Evolutionary conservation across 2,329 filamentous ascomycete genomes (phyloP).

Genomic region (Neopestalotiopsis clavispora): DNA sequence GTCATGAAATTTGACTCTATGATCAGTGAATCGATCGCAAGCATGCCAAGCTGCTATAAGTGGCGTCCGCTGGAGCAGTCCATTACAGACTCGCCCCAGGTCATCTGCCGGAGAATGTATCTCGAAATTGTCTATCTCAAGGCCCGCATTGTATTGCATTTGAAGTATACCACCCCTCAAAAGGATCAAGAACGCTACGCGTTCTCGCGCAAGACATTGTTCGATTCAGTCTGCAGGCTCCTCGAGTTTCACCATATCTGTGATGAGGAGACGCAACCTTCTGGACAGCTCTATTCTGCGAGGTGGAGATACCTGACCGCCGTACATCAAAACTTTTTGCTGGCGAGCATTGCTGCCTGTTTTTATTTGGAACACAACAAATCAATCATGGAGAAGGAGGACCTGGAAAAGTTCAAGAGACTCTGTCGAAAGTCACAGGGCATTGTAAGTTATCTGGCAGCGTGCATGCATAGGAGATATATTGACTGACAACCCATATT

Average conservation of each 20-base stretch:
- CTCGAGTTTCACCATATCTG: conserved; percentile 54
- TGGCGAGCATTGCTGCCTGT: conserved; percentile 53
- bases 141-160: conserved; percentile 56
- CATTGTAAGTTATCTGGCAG: not conserved
- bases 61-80: conserved; percentile 33
- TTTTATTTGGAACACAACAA: conserved; percentile 42
- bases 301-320: conserved; percentile 52
- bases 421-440: conserved; percentile 13
- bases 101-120: conserved; percentile 57
- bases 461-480: not conserved
- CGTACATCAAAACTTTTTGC: conserved; percentile 50
- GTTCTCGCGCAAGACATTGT: conserved; percentile 49
- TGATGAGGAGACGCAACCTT: conserved; percentile 49
- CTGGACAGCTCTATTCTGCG: conserved; percentile 46
- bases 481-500: not conserved
- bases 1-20: conserved; percentile 28
- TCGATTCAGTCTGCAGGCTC: conserved; percentile 52
- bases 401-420: conserved; percentile 14
- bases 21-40: conserved; percentile 21
- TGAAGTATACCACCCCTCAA: conserved; percentile 49
- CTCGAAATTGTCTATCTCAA: conserved; percentile 57
- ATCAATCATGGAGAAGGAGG: not conserved
- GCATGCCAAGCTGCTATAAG: conserved; percentile 23
- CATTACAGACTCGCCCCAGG: conserved; percentile 51
- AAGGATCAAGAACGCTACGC: conserved; percentile 39